phyloP scores from a whole-genome alignment of 305 asterid species.

The Nicotiana rustica region DNA sequence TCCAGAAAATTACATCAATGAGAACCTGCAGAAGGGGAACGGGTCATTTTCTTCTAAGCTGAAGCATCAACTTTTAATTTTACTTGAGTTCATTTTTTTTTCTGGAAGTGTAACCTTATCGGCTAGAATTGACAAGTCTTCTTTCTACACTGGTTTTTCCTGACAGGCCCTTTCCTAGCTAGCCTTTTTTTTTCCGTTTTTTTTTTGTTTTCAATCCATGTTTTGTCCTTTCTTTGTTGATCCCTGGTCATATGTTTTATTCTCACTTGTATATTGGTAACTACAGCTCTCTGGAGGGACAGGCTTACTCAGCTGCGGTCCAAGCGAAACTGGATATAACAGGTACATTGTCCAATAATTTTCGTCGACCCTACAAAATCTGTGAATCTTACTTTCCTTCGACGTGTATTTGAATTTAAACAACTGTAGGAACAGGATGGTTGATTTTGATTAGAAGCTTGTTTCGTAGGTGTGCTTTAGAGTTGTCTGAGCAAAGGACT shows the following conservation, averaged over 20 bases:
- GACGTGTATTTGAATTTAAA: background rate
- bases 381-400: background rate
- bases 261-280: constrained; percentile 26
- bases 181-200: background rate
- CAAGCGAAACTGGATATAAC: constrained; percentile 80
- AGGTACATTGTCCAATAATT: background rate
- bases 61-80: background rate
- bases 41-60: background rate
- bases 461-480: background rate
- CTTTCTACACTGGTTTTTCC: background rate
- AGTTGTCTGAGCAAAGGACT: constrained; percentile 27
- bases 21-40: background rate
- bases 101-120: background rate
- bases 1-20: background rate
- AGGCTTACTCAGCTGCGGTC: constrained; percentile 86
- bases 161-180: background rate
- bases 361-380: background rate
- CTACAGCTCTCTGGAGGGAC: constrained; percentile 88
- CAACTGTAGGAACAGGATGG: background rate
- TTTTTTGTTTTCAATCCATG: background rate
- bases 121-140: background rate
- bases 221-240: background rate
- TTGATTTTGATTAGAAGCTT: background rate
- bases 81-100: background rate
- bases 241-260: background rate